These are phyloP conservation scores for Paracoccidioides brasiliensis DNA, from an alignment of 2,329 filamentous ascomycete species.

Conservation along the genomic window DNA sequence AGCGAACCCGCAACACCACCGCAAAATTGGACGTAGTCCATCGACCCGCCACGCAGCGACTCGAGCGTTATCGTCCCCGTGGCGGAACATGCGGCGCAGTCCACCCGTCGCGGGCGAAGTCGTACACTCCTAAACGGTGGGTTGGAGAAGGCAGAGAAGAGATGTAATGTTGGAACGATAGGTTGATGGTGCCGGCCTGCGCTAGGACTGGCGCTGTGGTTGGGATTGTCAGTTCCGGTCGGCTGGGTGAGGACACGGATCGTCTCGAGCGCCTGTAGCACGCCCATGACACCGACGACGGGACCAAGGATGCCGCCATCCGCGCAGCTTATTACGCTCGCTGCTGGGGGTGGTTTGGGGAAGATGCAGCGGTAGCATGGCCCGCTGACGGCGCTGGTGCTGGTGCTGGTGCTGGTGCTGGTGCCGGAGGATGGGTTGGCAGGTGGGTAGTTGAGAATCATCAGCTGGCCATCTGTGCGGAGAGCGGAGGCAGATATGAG, in stretches of 20 bases:
- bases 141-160: slow-evolving; percentile 32
- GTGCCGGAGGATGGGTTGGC: slow-evolving; percentile 27
- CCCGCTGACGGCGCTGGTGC: slow-evolving; percentile 27
- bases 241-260: slow-evolving; percentile 59
- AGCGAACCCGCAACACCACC: slow-evolving; percentile 45
- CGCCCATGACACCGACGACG: slow-evolving; percentile 85
- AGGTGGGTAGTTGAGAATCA: slow-evolving; percentile 67
- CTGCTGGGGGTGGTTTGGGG: slow-evolving; percentile 70
- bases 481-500: slow-evolving; percentile 84
- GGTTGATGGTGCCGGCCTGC: no score
- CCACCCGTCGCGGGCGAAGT: slow-evolving; percentile 53
- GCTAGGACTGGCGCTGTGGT: not conserved
- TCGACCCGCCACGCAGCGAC: slow-evolving; percentile 48
- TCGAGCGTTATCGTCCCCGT: slow-evolving; percentile 46
- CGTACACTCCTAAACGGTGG: slow-evolving; percentile 58
- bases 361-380: slow-evolving; percentile 95
- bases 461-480: slow-evolving; percentile 77
- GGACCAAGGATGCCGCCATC: slow-evolving; percentile 89
- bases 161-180: slow-evolving; percentile 24
- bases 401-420: not conserved
- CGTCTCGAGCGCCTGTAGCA: slow-evolving; percentile 78
- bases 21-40: slow-evolving; percentile 82
- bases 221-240: not conserved
- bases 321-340: slow-evolving; percentile 71
- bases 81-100: slow-evolving; percentile 65